These are phyloP conservation scores for Paramecium sexaurelia DNA, from an alignment of 73 alveolate genomes.

Conservation along the genomic window DNA sequence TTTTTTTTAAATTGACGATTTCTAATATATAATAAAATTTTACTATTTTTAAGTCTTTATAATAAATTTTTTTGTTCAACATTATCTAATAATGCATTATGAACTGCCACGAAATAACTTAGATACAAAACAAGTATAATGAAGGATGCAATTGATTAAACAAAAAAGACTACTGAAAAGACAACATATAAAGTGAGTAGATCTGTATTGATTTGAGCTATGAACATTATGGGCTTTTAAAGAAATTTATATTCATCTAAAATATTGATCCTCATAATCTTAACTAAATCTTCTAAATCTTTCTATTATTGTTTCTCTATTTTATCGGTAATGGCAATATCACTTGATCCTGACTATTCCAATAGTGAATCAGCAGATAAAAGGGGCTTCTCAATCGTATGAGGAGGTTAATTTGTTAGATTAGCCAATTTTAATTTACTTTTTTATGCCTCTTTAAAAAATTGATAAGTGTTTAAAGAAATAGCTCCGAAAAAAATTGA, in stretches of 20 bases:
- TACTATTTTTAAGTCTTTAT: neutral
- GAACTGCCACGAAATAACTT: slow-evolving; percentile 40
- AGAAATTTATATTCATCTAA: slow-evolving; percentile 4
- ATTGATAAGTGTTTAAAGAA: slow-evolving; percentile 25
- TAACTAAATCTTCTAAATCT: neutral
- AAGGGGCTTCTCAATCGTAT: neutral
- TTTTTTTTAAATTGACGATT: neutral
- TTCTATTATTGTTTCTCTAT: neutral
- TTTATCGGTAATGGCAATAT: neutral
- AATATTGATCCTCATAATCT: slow-evolving; percentile 33
- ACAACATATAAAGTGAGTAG: slow-evolving; percentile 38
- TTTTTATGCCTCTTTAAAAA: neutral
- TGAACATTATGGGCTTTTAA: neutral
- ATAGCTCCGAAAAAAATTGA: slow-evolving; percentile 44
- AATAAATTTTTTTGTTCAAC: neutral
- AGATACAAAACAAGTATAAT: neutral
- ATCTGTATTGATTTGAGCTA: slow-evolving; percentile 47
- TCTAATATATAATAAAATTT: neutral
- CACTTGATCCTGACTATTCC: neutral
- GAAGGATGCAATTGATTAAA: neutral
- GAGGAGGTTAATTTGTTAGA: neutral
- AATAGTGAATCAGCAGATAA: neutral
- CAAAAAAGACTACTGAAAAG: slow-evolving; percentile 29
- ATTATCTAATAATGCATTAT: slow-evolving; percentile 19
- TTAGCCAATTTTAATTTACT: neutral